Evolutionary conservation across 208 protist genomes (phyloP), one percentile per base, ranked within the genome.

Genomic region (Borovskyia barvae): DNA sequence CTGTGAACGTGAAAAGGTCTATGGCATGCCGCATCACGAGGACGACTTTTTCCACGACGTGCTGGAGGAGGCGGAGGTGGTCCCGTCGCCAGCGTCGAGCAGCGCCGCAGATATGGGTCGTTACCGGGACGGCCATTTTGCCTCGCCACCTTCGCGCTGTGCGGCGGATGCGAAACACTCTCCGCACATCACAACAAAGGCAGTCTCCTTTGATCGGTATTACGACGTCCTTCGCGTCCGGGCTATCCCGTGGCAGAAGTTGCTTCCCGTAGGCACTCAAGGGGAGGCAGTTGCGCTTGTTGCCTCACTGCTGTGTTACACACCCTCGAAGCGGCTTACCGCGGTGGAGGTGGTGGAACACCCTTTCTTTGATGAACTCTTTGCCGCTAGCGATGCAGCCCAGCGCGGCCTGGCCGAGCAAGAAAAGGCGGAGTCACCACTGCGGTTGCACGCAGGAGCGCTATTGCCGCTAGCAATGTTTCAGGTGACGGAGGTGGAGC

Each of bases 341-440:
- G 97, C 97, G 5, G 74, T 77, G 33, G 97, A 99, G 77, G 97
- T 98, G 2, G 94, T 99, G 68, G 76, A 93, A 26, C 98, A 99
- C 74, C 75, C 93, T 19, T 99, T 98, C 69, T 99, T 99, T 59
- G 90, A 96, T 46, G 81, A 92, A 8, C 64, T 98, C 3, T 89
- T 94, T 39, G 32, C 77, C 5, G 63, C 94, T 26, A 78, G 56
- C 41, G 54, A 19, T 17, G 26, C 33, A 0, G 22, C 62, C 35
- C 26, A 57, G 26, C 15, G 3, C 9, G 28, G 20, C 11, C 2
- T 5, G 9, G 4, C 7, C 20, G 7, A 7, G 12, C 28, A 5
- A 11, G 47, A 26, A 5, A 29, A 56, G 14, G 12, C 19, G 3
- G 30, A 43, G 19, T 25, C 37, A 45, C 45, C 49, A 17, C 57